phyloP scores from a whole-genome alignment of 2,329 filamentous ascomycete species.

The Stagonosporopsis cucurbitacearum region DNA sequence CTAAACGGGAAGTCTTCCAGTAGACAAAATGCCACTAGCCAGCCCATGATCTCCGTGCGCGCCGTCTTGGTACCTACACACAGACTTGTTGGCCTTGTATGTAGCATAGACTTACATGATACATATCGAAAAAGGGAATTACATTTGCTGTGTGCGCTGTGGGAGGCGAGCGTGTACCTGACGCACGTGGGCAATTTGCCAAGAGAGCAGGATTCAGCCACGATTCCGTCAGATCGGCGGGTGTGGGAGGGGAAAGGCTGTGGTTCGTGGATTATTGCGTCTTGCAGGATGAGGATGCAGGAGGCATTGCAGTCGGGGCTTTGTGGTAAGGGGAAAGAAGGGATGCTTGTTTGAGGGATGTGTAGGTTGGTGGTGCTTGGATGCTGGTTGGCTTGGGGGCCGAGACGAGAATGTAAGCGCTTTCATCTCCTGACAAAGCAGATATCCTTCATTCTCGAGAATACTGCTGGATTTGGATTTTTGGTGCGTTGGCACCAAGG shows the following conservation, averaged over 20 bases:
- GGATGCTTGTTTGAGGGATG: not conserved
- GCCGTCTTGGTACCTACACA: constrained; percentile 4
- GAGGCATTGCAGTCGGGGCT: not conserved
- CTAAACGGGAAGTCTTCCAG: constrained; percentile 3
- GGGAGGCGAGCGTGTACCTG: constrained; percentile 7
- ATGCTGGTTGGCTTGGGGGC: not conserved
- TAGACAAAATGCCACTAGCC: constrained; percentile 8
- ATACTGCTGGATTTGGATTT: not conserved
- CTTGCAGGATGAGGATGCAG: not conserved
- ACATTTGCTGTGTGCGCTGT: not conserved
- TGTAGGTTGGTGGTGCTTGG: not conserved
- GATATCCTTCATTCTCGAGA: not conserved
- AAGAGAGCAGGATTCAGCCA: constrained; percentile 16
- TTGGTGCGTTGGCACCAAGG: not conserved
- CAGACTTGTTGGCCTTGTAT: not conserved
- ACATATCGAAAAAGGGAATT: not conserved
- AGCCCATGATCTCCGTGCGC: constrained; percentile 6
- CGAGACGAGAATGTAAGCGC: not conserved
- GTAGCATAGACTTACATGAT: not conserved
- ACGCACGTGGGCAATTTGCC: constrained; percentile 14
- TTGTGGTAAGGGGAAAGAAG: not conserved
- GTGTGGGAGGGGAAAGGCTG: not conserved
- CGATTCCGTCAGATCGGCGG: constrained; percentile 1
- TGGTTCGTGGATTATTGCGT: constrained; percentile 16
- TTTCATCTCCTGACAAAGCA: not conserved